These are phyloP conservation scores for Candida xyloterini DNA, from an alignment of 805 yeast genomes.

Conservation along the genomic window DNA sequence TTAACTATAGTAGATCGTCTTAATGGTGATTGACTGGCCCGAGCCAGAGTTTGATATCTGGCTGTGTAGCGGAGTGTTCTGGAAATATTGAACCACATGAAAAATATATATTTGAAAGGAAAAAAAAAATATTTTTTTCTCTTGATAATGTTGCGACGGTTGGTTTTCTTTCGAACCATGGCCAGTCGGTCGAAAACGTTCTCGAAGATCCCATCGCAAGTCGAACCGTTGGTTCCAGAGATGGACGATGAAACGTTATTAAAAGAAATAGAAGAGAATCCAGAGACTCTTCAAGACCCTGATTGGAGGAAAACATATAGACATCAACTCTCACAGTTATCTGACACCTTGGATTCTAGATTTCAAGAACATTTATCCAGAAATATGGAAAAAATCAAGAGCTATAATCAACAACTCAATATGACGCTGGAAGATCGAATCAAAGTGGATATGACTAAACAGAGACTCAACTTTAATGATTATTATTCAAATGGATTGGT, in stretches of 20 bases:
- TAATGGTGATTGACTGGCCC: background rate
- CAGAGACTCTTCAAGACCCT: slow-evolving; percentile 1
- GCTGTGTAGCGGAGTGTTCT: background rate
- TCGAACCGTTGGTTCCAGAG: background rate
- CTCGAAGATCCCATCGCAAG: background rate
- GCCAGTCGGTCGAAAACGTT: background rate
- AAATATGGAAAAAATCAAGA: slow-evolving; percentile 24
- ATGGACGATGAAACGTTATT: slow-evolving; percentile 8
- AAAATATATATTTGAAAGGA: slow-evolving; percentile 2
- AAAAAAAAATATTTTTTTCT: slow-evolving; percentile 4
- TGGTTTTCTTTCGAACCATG: slow-evolving; percentile 2
- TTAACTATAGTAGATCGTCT: background rate
- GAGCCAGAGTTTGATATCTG: background rate
- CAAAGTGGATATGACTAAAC: slow-evolving; percentile 18
- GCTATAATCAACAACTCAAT: slow-evolving; percentile 24
- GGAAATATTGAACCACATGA: background rate
- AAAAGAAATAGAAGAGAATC: slow-evolving; percentile 8
- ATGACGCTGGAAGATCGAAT: slow-evolving; percentile 23
- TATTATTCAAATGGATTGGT: slow-evolving; percentile 17
- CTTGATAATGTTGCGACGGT: slow-evolving; percentile 3
- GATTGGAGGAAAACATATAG: slow-evolving; percentile 22
- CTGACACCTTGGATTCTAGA: slow-evolving; percentile 17
- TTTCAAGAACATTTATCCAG: slow-evolving; percentile 22
- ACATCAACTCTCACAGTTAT: slow-evolving; percentile 19
- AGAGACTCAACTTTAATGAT: slow-evolving; percentile 17